A percentile compares a stretch with the other conserved stretches of the same genome.
These are phyloP conservation scores for Tausonia pullulans DNA, from an alignment of 1,284 basidiomycete genomes.

Conservation along the genomic window DNA sequence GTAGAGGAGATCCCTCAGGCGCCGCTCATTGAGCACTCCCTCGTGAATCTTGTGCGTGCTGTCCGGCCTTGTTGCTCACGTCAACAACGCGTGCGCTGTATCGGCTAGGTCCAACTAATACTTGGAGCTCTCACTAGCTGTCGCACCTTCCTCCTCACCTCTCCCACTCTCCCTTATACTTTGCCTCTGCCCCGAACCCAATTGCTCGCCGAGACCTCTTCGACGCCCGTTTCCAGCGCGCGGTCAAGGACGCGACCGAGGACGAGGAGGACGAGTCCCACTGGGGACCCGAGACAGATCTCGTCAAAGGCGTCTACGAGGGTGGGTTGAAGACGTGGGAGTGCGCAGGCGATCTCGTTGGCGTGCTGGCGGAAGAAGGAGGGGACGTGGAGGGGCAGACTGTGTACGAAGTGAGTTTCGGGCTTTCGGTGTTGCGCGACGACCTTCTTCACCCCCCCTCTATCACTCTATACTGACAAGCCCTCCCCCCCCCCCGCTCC, in stretches of 20 bases:
- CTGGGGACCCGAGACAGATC: constrained; percentile 72
- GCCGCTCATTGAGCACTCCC: constrained; percentile 23
- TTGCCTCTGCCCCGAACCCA: constrained; percentile 29
- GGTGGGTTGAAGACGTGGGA: constrained; percentile 98
- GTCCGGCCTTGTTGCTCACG: not conserved
- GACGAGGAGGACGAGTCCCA: constrained; percentile 37
- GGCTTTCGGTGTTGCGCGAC: no score
- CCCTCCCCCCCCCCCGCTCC: not conserved
- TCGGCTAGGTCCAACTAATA: constrained; percentile 12
- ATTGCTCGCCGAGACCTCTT: constrained; percentile 76
- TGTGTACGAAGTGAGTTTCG: constrained; percentile 49
- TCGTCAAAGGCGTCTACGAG: constrained; percentile 87
- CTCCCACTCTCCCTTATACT: not conserved
- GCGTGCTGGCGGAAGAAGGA: constrained; percentile 26
- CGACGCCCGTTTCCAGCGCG: constrained; percentile 82
- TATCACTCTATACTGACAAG: not conserved
- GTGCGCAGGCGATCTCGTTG: constrained; percentile 77
- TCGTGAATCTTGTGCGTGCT: constrained; percentile 29
- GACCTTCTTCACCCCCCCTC: not conserved
- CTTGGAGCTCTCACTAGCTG: constrained; percentile 24
- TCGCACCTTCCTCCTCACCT: constrained; percentile 18
- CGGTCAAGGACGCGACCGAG: constrained; percentile 14
- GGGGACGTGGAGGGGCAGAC: constrained; percentile 38
- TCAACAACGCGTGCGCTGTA: not conserved
- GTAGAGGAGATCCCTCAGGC: constrained; percentile 8